Conservation (phyloP, 768 basidiomycete genomes). For the Phylloporus arenicola region DNA sequence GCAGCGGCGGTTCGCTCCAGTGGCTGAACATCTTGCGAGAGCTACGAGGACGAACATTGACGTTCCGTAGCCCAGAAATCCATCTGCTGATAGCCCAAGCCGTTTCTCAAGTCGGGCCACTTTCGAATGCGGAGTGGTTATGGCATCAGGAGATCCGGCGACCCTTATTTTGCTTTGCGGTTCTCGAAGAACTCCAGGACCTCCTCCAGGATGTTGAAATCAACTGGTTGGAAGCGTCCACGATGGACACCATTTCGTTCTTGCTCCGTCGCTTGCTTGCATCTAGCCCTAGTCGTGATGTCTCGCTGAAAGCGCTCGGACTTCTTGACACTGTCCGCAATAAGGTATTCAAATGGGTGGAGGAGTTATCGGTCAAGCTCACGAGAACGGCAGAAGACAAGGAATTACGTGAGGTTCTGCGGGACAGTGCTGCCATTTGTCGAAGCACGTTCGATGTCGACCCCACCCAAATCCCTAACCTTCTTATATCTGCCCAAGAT, state of each 20-base stretch:
- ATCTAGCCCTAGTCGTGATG: slow-evolving; percentile 4
- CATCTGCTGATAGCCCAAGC: slow-evolving; percentile 40
- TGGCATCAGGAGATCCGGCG: slow-evolving; percentile 38
- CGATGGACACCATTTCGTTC: slow-evolving; percentile 29
- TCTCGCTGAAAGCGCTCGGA: slow-evolving; percentile 16
- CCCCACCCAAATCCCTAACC: not conserved
- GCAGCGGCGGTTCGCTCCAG: slow-evolving; percentile 42
- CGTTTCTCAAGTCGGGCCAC: slow-evolving; percentile 37
- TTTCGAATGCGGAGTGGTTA: slow-evolving; percentile 14
- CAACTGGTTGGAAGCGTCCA: slow-evolving; percentile 37
- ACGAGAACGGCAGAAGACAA: not conserved
- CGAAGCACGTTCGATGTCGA: slow-evolving; percentile 29
- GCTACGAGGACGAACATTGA: slow-evolving; percentile 33
- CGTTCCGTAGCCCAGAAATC: slow-evolving; percentile 36
- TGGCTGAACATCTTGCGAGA: slow-evolving; percentile 47
- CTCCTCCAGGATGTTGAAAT: slow-evolving; percentile 30
- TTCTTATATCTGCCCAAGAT: slow-evolving; percentile 24
- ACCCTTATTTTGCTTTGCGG: slow-evolving; percentile 28
- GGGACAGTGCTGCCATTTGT: slow-evolving; percentile 19
- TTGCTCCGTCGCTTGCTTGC: slow-evolving; percentile 34
- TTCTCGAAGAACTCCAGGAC: slow-evolving; percentile 32
- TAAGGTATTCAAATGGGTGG: slow-evolving; percentile 33
- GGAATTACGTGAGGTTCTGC: slow-evolving; percentile 6
- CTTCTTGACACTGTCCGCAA: slow-evolving; percentile 31
- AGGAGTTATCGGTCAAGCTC: slow-evolving; percentile 25